Base-by-base conservation (phyloP, 495 filamentous ascomycete genomes). In the Amniculicola lignicola region DNA sequence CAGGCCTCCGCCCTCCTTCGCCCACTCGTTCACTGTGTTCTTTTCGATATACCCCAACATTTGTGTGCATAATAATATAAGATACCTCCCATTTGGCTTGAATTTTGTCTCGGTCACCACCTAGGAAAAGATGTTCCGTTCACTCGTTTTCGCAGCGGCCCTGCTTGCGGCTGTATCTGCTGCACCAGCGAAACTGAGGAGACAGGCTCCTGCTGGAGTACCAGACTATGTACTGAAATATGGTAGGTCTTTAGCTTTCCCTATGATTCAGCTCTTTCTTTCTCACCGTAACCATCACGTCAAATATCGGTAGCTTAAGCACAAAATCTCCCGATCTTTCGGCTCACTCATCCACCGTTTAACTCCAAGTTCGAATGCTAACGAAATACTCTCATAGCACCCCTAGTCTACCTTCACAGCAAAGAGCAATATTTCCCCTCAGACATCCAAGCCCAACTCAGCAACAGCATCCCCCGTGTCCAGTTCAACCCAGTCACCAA, bases 371-470 rank as follows among this genome's bases (percentile, higher is more conserved):
- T 11, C 24, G 22, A 46, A 22, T 3, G 22, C 44, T 51, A 22
- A 51, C 46, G 11, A 22, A 21, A 31, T 23, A 19, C 28, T 31
- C 24, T 22, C 31, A 25, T 28, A 64, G 69, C 69, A 29, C 67
- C 69, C 2, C 36, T 70, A 3, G 66, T 69, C 43, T 69, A 63
- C 28, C 75, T 86, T n/a, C 72, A 84, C 53, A 77, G 75, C 33
- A 62, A 72, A 53, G 83, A 87, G 21, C 54, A 64, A 31, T 85
- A 84, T 62, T 70, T 72, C 24, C 84, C 84, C 2, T 77, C 80
- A 27, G 82, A 85, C 59, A 74, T 86, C 51, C 69, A 65, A 28
- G 63, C 72, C 14, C 81, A 85, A 47, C 64, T 87, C 14, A 60
- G 66, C 33, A 69, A 86, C 63, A 82, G 77, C 10, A 74, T 62